Conservation (phyloP, 352 stramenopile genomes). For the Plasmopara muralis region DNA sequence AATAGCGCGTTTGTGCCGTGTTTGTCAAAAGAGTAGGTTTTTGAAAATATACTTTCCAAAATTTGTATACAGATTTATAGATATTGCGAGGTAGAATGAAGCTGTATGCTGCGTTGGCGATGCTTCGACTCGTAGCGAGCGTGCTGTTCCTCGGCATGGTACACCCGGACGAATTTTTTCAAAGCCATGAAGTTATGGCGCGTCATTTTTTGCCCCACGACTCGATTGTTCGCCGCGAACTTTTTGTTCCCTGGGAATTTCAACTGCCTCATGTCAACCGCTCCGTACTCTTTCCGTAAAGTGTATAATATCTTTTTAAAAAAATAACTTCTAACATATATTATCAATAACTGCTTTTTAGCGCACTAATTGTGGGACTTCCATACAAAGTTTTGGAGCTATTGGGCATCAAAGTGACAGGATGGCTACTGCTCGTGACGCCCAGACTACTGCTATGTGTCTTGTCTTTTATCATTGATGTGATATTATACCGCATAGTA, state of each 20-base stretch:
- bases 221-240: constrained; percentile 18
- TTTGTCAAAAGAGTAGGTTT: too few species aligned
- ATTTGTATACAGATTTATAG: too few species aligned
- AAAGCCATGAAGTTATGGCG: constrained; percentile 82
- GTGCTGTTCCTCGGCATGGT: constrained; percentile 49
- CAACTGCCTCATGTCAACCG: constrained; percentile 51
- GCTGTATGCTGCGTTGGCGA: constrained; percentile 32
- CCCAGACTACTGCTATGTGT: constrained; percentile 55
- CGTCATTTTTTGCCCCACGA: constrained; percentile 30
- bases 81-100: background rate
- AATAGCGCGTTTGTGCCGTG: too few species aligned
- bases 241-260: constrained; percentile 77
- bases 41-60: too few species aligned
- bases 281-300: constrained; percentile 70
- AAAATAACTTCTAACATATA: background rate
- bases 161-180: constrained; percentile 84
- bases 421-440: constrained; percentile 41
- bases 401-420: constrained; percentile 33
- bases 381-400: constrained; percentile 43
- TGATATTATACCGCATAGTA: constrained; percentile 34
- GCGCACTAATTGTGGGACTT: constrained; percentile 38
- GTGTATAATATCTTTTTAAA: background rate
- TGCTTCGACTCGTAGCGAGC: constrained; percentile 30
- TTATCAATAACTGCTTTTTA: constrained; percentile 17
- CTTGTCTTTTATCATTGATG: constrained; percentile 54